These are phyloP conservation scores for Erucastrum elatum DNA, from an alignment of 345 rosid genomes.

Conservation along the genomic window DNA sequence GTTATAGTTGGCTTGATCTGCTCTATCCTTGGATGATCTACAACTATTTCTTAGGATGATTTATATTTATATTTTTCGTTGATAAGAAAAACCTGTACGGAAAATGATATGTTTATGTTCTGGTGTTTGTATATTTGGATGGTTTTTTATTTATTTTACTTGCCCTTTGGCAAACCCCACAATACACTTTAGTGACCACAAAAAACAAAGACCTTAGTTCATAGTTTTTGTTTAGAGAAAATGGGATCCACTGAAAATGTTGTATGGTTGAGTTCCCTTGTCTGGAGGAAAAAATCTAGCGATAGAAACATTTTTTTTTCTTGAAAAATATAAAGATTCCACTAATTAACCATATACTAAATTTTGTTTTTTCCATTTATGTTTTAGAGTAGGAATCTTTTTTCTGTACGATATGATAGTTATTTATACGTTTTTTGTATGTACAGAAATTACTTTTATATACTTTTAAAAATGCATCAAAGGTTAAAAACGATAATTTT, in stretches of 20 bases:
- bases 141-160: conserved; percentile 19
- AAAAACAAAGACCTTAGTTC: conserved; percentile 15
- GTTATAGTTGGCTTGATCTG: conserved; percentile 2
- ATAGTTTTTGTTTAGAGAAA: background rate
- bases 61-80: too few species aligned
- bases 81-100: conserved; percentile 22
- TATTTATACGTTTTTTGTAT: too few species aligned
- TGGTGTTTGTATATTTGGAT: conserved; percentile 32
- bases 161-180: conserved; percentile 41
- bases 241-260: conserved; percentile 36
- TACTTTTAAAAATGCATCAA: too few species aligned
- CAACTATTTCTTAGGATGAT: background rate
- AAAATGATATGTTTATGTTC: background rate
- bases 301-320: background rate
- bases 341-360: background rate
- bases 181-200: conserved; percentile 44
- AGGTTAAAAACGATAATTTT: too few species aligned
- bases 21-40: background rate
- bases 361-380: background rate
- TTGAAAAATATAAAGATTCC: background rate
- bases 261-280: conserved; percentile 41
- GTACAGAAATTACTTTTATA: too few species aligned
- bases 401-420: too few species aligned
- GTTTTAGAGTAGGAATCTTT: too few species aligned
- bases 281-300: conserved; percentile 30